Percentiles rank a stretch among this genome's conserved stretches.
Conservation (phyloP, 257 asterid species). For the Cinchona pubescens region DNA sequence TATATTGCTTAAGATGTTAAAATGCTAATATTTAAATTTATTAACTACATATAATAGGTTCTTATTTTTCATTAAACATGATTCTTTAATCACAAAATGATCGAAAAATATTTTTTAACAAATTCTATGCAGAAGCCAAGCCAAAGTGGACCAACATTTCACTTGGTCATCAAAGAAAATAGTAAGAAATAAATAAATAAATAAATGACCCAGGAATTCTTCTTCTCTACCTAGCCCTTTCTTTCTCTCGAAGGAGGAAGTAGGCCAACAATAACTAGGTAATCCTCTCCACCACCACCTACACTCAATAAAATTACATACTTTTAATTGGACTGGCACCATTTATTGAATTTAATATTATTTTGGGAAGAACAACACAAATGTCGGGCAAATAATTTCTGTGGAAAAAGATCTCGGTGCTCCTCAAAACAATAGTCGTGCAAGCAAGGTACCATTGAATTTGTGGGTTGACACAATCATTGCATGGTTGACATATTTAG, state of each 20-base stretch:
- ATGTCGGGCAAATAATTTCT: not conserved
- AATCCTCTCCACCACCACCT: not conserved
- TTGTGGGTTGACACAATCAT: not conserved
- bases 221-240: no score
- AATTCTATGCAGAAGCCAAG: no score
- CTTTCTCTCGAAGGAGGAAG: not conserved
- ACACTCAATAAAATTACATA: not conserved
- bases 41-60: no score
- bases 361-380: not conserved
- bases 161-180: not conserved
- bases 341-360: not conserved
- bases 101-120: no score
- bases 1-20: no score
- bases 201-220: not conserved
- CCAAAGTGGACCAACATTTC: not conserved
- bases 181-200: not conserved
- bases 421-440: not conserved
- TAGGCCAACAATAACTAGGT: constrained; percentile 19
- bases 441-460: not conserved
- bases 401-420: not conserved
- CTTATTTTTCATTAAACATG: no score
- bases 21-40: no score
- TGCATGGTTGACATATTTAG: not conserved
- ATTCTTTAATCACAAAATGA: no score
- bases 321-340: not conserved